Base-by-base conservation (phyloP, 257 asterid species). In the Leptodermis oblonga region DNA sequence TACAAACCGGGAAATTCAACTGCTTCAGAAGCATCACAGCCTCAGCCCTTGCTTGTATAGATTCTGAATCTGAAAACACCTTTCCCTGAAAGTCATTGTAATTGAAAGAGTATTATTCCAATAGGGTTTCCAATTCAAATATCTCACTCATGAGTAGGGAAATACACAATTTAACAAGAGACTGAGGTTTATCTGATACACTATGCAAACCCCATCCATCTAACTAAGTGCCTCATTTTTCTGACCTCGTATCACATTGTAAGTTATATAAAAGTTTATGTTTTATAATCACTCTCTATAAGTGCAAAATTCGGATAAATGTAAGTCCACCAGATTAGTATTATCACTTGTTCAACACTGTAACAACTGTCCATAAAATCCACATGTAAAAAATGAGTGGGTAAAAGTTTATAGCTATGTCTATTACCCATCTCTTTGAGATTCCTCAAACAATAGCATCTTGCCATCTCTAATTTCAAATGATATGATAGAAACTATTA, bases 21-120 rank as follows among this genome's bases (percentile, higher is more conserved):
- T 85, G 87, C 95, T 94, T 89, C 70, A 94, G 96, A 80, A 91
- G 98, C 95, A 94, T 82, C 80, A 94, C 97, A 79, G 97, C 98
- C 86, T 91, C 96, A 26, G 99, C 97, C 80, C 97, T 89, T 68
- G 95, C 86, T 92, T 94, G 97, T 73, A 91, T 94, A 73, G 99
- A 94, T 75, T 94, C 99, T 8, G 97, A 85, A 86, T 91, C 99
- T 46, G 95, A 87, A 86, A 94, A 94, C 74, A 91, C 90, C 83
- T 87, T 89, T 58, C 92, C 97, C 98, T 94, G 92, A 71, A 83
- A 84, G 69, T 60, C 71, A 75, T 36, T 37, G 33, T 25, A 10
- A 36, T n/a, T 33, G 51, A 15, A 34, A 51, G 49, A 20, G 43
- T 67, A 39, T 67, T 25, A 52, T 39, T 34, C 8, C 71, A 34